Evolutionary conservation across 495 filamentous ascomycete genomes (phyloP).

Genomic region (Chaetomium fimeti): DNA sequence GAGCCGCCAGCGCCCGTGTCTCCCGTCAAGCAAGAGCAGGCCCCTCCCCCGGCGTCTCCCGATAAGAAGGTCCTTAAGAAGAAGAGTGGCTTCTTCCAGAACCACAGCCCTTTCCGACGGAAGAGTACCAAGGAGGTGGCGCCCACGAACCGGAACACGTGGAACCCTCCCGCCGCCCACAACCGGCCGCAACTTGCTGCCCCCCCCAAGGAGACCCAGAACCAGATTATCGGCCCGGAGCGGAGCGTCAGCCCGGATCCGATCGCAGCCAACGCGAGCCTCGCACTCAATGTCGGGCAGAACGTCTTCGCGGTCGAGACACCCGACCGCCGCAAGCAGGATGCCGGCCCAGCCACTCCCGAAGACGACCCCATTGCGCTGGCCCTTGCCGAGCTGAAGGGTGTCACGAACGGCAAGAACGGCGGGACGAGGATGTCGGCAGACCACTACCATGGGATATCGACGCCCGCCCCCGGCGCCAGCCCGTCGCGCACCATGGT

Average conservation of each 20-base stretch:
- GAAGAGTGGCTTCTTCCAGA: slow-evolving; percentile 90
- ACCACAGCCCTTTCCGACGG: slow-evolving; percentile 83
- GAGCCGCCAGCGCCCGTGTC: slow-evolving; percentile 55
- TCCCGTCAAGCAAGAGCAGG: slow-evolving; percentile 47
- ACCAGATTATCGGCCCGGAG: slow-evolving; percentile 42
- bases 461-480: slow-evolving; percentile 68
- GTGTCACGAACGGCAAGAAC: slow-evolving; percentile 53
- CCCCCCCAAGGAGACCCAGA: slow-evolving; percentile 8
- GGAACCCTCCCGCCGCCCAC: slow-evolving; percentile 39
- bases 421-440: slow-evolving; percentile 76
- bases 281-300: slow-evolving; percentile 93
- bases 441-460: slow-evolving; percentile 87
- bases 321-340: slow-evolving; percentile 55
- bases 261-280: slow-evolving; percentile 86
- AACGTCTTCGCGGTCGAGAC: slow-evolving; percentile 97
- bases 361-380: slow-evolving; percentile 83
- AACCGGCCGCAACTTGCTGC: slow-evolving; percentile 34
- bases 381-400: slow-evolving; percentile 89
- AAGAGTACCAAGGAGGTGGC: slow-evolving; percentile 82
- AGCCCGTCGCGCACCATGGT: slow-evolving; percentile 41
- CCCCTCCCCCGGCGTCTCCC: slow-evolving; percentile 39
- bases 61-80: slow-evolving; percentile 73
- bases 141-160: slow-evolving; percentile 53
- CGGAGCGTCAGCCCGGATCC: slow-evolving; percentile 70
- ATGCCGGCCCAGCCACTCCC: slow-evolving; percentile 33